phyloP scores from a whole-genome alignment of 345 rosid species.

The Crucihimalaya himalaica region DNA sequence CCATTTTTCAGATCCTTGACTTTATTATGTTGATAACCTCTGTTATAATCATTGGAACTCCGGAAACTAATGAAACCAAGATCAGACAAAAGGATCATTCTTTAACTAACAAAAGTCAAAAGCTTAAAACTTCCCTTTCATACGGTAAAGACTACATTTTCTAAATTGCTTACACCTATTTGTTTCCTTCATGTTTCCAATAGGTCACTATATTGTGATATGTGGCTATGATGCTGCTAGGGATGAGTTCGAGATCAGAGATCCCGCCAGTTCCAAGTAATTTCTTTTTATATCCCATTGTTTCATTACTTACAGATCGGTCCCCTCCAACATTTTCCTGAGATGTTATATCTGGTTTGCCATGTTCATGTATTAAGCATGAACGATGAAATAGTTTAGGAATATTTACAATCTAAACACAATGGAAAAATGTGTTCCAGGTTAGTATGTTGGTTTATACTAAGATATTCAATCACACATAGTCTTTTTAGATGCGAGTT shows the following conservation, averaged over 20 bases:
- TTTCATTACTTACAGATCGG: not conserved
- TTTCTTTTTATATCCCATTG: not conserved
- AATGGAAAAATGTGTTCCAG: not conserved
- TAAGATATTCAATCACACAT: not conserved
- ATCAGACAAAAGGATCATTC: not conserved
- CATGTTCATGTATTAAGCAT: slow-evolving; percentile 1
- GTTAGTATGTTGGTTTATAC: slow-evolving; percentile 4
- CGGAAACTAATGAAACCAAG: not conserved
- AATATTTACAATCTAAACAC: not conserved
- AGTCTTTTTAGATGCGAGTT: not conserved
- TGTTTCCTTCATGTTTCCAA: slow-evolving; percentile 20
- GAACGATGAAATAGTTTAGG: not conserved
- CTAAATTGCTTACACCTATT: not conserved
- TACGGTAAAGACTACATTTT: not conserved
- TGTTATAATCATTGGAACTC: slow-evolving; percentile 10
- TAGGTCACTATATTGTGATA: slow-evolving; percentile 91
- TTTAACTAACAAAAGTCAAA: not conserved
- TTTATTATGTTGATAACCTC: not conserved
- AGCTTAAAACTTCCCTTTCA: not conserved
- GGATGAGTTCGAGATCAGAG: slow-evolving; percentile 95
- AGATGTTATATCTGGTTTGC: slow-evolving; percentile 7
- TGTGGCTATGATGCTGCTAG: slow-evolving; percentile 76
- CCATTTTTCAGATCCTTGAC: not conserved
- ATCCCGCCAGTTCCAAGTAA: slow-evolving; percentile 94
- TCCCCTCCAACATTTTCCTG: not conserved